Base-by-base conservation (phyloP, 768 basidiomycete genomes). In the Holtermannia corniformis region DNA sequence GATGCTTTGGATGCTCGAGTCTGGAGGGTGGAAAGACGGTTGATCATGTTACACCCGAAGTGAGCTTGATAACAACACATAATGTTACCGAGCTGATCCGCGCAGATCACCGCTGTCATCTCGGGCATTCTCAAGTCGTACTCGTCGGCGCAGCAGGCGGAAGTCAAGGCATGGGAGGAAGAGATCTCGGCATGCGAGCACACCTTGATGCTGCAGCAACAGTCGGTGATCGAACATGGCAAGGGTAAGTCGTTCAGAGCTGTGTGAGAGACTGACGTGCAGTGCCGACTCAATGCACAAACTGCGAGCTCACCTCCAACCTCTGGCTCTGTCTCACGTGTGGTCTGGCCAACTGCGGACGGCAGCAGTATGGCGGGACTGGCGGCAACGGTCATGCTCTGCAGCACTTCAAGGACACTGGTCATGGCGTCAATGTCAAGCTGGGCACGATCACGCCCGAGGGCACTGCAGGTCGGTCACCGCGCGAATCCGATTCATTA, bases 101-200 rank as follows among this genome's bases (percentile, higher is more conserved):
- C 20, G 0, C 54, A 85, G 81, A 75, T 81, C 40, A 78, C 78
- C 58, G 64, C 74, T 0, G 73, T 91, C 10, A 75, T 81, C 3
- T 78, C 83, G 20, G 81, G 79, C 0, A 76, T 93, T 51, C 83
- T 95, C 81, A 75, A 78, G 1, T 83, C 90, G 1, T 76, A 88
- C 61, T 89, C 90, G 0, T 92, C 89, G 1, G 85, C 88, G 0
- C 86, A 90, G 45, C 86, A 93, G 67, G 88, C 86, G 0, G 91
- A 96, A 64, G 85, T 99, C 45, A 85, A 95, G 73, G 86, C 95
- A 4, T 99, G 95, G 95, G 90, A 97, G 69, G 92, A 96, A 71
- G 93, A 96, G 60, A 84, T 95, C 41, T 64, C 76, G 0, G 73
- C 88, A 5, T 99, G 95, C 77, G 84, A 88, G 64, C 95, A 99